Conservation (phyloP, 768 basidiomycete species). For the Exidia glandulosa region DNA sequence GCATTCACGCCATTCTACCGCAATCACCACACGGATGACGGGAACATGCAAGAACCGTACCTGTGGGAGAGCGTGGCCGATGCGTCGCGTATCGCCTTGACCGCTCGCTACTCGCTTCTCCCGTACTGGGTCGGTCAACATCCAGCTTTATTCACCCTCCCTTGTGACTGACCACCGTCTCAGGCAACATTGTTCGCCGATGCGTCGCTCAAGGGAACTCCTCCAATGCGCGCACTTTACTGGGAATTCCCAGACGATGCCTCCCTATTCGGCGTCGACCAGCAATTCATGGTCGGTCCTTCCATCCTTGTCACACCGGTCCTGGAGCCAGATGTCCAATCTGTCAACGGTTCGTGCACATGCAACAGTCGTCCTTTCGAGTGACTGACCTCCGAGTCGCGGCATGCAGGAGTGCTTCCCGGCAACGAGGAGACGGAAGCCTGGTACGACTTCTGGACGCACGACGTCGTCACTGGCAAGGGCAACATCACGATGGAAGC, state of each 20-base stretch:
- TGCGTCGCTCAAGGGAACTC: slow-evolving; percentile 9
- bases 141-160: not conserved
- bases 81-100: slow-evolving; percentile 19
- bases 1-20: slow-evolving; percentile 25
- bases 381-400: not conserved
- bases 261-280: slow-evolving; percentile 9
- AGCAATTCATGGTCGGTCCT: slow-evolving; percentile 23
- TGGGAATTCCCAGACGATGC: slow-evolving; percentile 18
- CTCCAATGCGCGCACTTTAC: slow-evolving; percentile 20
- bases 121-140: slow-evolving; percentile 13
- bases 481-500: slow-evolving; percentile 11
- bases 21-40: slow-evolving; percentile 17
- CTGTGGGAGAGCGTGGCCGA: slow-evolving; percentile 23
- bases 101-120: slow-evolving; percentile 18
- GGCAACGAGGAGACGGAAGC: slow-evolving; percentile 36
- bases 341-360: slow-evolving; percentile 9
- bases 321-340: slow-evolving; percentile 14
- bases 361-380: not conserved
- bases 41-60: slow-evolving; percentile 18
- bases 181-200: not conserved
- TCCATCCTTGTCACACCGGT: slow-evolving; percentile 22
- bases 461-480: slow-evolving; percentile 5
- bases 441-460: slow-evolving; percentile 5
- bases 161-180: not conserved
- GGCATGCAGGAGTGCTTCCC: slow-evolving; percentile 45